Base-by-base conservation (phyloP, 176 grass and related monocot species). In the Oryza brachyantha region DNA sequence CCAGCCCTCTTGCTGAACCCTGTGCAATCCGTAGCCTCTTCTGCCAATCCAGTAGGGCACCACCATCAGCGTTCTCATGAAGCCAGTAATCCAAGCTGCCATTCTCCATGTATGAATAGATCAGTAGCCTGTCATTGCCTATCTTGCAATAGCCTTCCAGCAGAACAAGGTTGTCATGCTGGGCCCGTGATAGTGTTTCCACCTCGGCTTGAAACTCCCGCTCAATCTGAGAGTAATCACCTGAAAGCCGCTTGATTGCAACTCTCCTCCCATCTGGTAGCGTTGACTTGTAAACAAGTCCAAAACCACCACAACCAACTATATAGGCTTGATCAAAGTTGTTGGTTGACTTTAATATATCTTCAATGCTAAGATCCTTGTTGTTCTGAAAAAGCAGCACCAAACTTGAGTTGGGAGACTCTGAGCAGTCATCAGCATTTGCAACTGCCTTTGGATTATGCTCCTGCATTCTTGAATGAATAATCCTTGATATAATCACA, bases 21-120 rank as follows among this genome's bases (percentile, higher is more conserved):
- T 81, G 90, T 14, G 96, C 96, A 45, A 98, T 89, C 59, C 36
- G 77, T 21, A 98, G 76, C 36, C 96, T 80, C 77, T 82, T 93
- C 25, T n/a, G 61, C 96, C 96, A 98, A 75, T 98, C 90, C 35
- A 98, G 83, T 29, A 83, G 68, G 24, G 39, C 66, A 0, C 92
- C 90, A 14, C 88, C 88, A 43, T 98, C 92, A 5, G 74, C 5
- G 57, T 81, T 94, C 84, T 98, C 96, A 34, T 98, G 96, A 71
- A 98, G 90, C 96, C 96, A 98, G 82, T 94, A 98, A 38, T 97
- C 95, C 73, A 97, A 84, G 62, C 95, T 94, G 29, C 92, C 95
- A 64, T 97, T 97, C 85, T 97, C 95, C 95, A 97, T 97, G 35
- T 84, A 97, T n/a, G 91, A 90, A 67, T 97, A 97, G 68, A 97